Evolutionary conservation across 2,329 filamentous ascomycete genomes (phyloP).

Genomic region (Aureobasidium lini): DNA sequence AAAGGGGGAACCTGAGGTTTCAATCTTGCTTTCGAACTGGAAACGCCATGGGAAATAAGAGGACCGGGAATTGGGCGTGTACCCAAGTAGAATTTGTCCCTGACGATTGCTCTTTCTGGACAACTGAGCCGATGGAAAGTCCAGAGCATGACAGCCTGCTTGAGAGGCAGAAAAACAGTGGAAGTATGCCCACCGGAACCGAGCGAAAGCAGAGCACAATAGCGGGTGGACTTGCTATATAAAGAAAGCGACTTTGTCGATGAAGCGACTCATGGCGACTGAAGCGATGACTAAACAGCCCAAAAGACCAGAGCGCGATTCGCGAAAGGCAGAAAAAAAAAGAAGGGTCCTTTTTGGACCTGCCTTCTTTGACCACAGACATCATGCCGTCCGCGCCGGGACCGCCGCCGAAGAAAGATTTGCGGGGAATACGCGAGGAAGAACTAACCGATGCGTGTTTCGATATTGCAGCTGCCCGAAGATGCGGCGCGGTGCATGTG

Average conservation of each 20-base stretch:
- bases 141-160: neutral
- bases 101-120: neutral
- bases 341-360: neutral
- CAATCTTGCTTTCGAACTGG: neutral
- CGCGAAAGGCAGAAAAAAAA: neutral
- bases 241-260: neutral
- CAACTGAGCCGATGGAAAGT: neutral
- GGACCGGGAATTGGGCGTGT: neutral
- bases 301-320: neutral
- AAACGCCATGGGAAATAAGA: neutral
- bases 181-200: neutral
- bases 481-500: neutral
- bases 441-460: neutral
- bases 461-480: neutral
- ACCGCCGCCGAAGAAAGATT: neutral
- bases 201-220: neutral
- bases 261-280: neutral
- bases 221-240: neutral
- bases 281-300: neutral
- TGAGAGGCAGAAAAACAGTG: neutral
- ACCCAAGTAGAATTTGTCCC: neutral
- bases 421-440: constrained; percentile 3
- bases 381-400: constrained; percentile 1
- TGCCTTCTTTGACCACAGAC: neutral
- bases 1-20: neutral